Base-by-base conservation (phyloP, 2,329 filamentous ascomycete species). In the Diaporthe sp. region DNA sequence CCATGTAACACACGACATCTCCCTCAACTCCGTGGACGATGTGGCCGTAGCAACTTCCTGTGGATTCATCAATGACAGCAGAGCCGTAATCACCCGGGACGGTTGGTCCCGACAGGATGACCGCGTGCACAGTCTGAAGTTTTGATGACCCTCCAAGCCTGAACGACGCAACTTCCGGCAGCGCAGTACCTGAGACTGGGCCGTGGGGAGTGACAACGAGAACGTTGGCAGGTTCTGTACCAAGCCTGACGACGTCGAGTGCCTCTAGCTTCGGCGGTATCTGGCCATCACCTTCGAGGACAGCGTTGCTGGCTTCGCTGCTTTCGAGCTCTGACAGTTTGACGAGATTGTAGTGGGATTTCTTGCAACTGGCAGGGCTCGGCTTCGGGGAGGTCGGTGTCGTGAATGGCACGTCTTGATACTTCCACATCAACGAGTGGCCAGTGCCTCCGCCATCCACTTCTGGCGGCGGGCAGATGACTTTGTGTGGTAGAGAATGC, bases 31-130 rank as follows among this genome's bases (percentile, higher is more conserved):
- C n/a, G 13, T 13, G 31, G 13, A 53, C 22, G 1, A 68, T 8
- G 15, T 68, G 65, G 4, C 65, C 65, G 15, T 68, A 68, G 15
- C 65, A 68, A 28, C 10, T 51, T 8, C 65, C 65, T 17, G 22
- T 68, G 3, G 9, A n/a, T 0, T 34, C 22, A 53, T 68, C 65
- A 37, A 68, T 51, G 22, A 68, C 65, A 1, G 65, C 65, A 2
- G 65, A 53, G 31, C 65, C 65, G n/a, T 22, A n/a, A 0, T 68
- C 65, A 1, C 13, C 22, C 7, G 13, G 31, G 2, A 19, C 22
- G 13, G 15, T 17, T 13, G 31, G 9, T 3, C 42, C 46, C 15
- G 46, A 68, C 1, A 68, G 15, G 7, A 37, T 68, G n/a, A 39
- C n/a, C 0, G 65, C 34, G 34, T 68, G 65, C 8, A 53, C 65